These are phyloP conservation scores for Cerioporus squamosus DNA, from an alignment of 1,284 basidiomycete species.

Conservation along the genomic window DNA sequence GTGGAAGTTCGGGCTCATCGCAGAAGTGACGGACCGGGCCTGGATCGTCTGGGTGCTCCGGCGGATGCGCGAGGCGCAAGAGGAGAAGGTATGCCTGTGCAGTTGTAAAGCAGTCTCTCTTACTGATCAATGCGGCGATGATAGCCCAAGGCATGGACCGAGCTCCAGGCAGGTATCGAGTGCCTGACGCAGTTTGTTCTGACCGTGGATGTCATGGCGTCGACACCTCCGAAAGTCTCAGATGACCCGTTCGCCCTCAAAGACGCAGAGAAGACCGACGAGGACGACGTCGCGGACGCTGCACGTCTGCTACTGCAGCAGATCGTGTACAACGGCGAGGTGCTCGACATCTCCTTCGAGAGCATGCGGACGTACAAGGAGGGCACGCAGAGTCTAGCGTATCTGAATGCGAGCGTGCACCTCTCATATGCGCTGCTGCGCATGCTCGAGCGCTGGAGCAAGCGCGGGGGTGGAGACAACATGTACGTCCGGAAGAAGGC, in stretches of 20 bases:
- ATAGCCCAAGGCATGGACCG: constrained; percentile 90
- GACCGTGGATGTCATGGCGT: constrained; percentile 73
- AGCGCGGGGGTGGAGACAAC: constrained; percentile 60
- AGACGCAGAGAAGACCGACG: constrained; percentile 29
- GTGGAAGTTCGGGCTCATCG: constrained; percentile 79
- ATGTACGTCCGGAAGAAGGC: constrained; percentile 81
- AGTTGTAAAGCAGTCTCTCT: no score
- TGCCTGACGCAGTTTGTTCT: constrained; percentile 89
- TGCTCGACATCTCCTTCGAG: constrained; percentile 84
- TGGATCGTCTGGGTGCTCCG: constrained; percentile 89
- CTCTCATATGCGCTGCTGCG: constrained; percentile 82
- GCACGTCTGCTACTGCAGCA: constrained; percentile 85
- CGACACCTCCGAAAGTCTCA: constrained; percentile 28
- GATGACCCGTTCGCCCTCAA: constrained; percentile 6
- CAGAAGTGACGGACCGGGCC: constrained; percentile 82
- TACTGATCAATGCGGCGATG: no score
- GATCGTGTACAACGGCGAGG: constrained; percentile 91
- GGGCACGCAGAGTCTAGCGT: constrained; percentile 71
- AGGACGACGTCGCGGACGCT: constrained; percentile 71
- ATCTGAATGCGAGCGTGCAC: constrained; percentile 84
- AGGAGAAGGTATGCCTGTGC: constrained; percentile 73
- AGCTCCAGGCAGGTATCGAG: constrained; percentile 92
- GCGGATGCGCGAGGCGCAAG: constrained; percentile 86
- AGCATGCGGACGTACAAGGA: constrained; percentile 79
- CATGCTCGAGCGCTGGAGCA: constrained; percentile 89